Base-by-base conservation (phyloP, 139 green algal genomes). In the Raphidocelis subcapitata region DNA sequence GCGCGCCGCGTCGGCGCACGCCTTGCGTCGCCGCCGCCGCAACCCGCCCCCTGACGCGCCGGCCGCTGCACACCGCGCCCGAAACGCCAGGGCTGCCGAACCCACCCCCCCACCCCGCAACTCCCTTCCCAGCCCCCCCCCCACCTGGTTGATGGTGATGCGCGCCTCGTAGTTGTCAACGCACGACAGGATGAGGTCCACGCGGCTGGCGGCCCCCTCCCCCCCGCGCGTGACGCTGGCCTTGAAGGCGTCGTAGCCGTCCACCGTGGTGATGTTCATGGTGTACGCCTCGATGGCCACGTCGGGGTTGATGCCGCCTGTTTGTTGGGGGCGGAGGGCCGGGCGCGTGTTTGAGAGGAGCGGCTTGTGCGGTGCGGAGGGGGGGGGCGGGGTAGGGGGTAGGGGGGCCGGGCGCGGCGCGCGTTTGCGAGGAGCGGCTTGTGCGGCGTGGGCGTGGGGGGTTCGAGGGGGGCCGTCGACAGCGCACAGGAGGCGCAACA, bases 121-220 rank as follows among this genome's bases (percentile, higher is more conserved):
- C 20, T 0, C 20, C 3, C 49, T 5, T 5, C 31, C 3, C 41
- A 33, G 15, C 35, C 10, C 8, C 51, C 29, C 37, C 1, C 75
- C 0, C 71, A 85, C 90, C 89, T 96, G 89, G 81, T 99, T 99
- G 87, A 99, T 95, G 21, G 92, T 94, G 85, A 99, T 97, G 52
- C 95, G 88, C 3, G 95, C 95, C 76, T 98, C 95, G 77, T 99
- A 99, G 91, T 99, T 99, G 86, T 99, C 95, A 47, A 99, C 95
- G 69, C 95, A 99, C 51, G 75, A 88, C 35, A 99, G 89, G 56
- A 99, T 86, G 56, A 99, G 81, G 81, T 98, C 92, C 47, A 99
- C 95, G 0, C 89, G 80, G 65, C 71, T 69, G 26, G 35, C 54
- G n/a, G 12, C 54, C 35, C 51, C 51, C 1, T 16, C 59, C 23